A percentile compares a stretch with the other conserved stretches of the same genome.
Conservation (phyloP, 805 yeast genomes). For the Sugiyamaella marilandica region DNA sequence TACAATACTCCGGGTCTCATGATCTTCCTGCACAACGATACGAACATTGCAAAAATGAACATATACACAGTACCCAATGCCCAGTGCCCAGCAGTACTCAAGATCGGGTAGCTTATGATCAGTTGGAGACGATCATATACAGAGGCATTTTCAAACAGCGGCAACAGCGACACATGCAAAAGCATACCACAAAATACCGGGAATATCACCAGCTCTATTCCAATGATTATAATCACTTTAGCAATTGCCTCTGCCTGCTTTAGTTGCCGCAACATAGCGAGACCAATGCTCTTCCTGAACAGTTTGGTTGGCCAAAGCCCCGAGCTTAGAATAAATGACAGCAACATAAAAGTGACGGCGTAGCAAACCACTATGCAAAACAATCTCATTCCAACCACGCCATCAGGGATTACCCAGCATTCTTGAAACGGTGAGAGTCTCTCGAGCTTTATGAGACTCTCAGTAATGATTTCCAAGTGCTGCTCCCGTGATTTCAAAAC, state of each 20-base stretch:
- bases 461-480: neutral
- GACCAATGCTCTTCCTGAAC: slow-evolving; percentile 2
- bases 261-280: slow-evolving; percentile 16
- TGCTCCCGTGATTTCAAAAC: neutral
- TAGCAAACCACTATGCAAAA: slow-evolving; percentile 13
- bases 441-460: neutral
- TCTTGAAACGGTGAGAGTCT: neutral
- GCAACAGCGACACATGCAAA: slow-evolving; percentile 63
- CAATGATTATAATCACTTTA: slow-evolving; percentile 71
- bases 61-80: slow-evolving; percentile 74
- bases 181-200: slow-evolving; percentile 83
- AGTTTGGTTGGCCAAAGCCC: slow-evolving; percentile 1
- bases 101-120: slow-evolving; percentile 22
- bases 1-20: slow-evolving; percentile 85
- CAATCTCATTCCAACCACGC: slow-evolving; percentile 11
- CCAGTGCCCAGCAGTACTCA: slow-evolving; percentile 48
- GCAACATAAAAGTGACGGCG: neutral
- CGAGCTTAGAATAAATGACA: slow-evolving; percentile 7
- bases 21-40: slow-evolving; percentile 74
- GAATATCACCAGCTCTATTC: slow-evolving; percentile 75
- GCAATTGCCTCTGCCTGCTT: slow-evolving; percentile 43
- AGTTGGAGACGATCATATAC: slow-evolving; percentile 3
- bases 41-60: slow-evolving; percentile 80
- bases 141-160: slow-evolving; percentile 38
- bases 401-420: slow-evolving; percentile 3